phyloP scores from a whole-genome alignment of 2,329 filamentous ascomycete genomes.

The Balansia obtecta region DNA sequence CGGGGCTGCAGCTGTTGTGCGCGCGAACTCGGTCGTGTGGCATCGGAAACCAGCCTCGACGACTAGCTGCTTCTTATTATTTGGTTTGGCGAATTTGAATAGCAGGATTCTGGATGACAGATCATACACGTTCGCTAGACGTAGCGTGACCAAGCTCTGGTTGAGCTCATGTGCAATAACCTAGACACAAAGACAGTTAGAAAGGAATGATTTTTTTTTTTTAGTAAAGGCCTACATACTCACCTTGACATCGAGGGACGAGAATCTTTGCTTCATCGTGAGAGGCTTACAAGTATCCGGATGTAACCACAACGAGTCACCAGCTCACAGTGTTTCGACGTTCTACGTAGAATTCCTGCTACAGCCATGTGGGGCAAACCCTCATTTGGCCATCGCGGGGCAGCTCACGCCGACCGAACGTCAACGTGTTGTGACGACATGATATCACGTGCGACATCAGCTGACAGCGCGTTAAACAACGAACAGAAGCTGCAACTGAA shows the following conservation, averaged over 20 bases:
- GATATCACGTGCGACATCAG: constrained; percentile 6
- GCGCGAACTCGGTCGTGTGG: constrained; percentile 82
- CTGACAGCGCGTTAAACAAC: background rate
- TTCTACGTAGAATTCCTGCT: background rate
- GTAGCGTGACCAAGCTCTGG: constrained; percentile 59
- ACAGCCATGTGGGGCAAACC: constrained; percentile 5
- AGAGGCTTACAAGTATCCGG: background rate
- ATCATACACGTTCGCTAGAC: constrained; percentile 91
- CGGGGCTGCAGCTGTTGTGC: constrained; percentile 72
- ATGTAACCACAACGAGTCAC: too few relatives aligned
- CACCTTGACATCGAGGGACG: constrained; percentile 66
- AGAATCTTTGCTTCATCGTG: constrained; percentile 66
- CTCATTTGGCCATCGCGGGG: constrained; percentile 5
- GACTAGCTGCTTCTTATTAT: constrained; percentile 77
- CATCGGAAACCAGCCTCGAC: constrained; percentile 94
- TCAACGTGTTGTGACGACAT: constrained; percentile 5
- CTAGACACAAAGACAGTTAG: constrained; percentile 28
- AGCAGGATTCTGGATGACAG: constrained; percentile 91
- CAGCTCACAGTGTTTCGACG: background rate
- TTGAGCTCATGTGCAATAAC: constrained; percentile 92
- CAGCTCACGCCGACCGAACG: constrained; percentile 4
- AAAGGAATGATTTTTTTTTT: constrained; percentile 5
- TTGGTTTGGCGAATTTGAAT: constrained; percentile 86
- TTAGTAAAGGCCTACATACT: background rate
- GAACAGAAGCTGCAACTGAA: too few relatives aligned